phyloP scores from a whole-genome alignment of 768 basidiomycete genomes.

The Naganishia onofrii region DNA sequence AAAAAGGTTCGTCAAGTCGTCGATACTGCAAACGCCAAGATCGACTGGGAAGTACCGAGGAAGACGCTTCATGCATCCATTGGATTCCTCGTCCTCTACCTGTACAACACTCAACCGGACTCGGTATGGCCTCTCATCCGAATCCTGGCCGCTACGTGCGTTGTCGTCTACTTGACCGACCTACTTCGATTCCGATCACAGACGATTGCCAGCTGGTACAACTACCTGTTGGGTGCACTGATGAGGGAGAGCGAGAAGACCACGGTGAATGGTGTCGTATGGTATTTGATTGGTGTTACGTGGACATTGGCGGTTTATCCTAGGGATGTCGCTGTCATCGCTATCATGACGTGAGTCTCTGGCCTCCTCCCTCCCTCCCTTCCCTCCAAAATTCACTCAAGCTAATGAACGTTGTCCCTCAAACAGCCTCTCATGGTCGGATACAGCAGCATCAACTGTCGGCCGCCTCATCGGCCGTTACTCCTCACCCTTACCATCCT shows the following conservation, averaged over 20 bases:
- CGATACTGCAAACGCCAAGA: slow-evolving; percentile 35
- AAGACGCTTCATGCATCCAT: slow-evolving; percentile 85
- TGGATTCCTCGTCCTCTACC: slow-evolving; percentile 65
- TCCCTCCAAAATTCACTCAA: background rate
- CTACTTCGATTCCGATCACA: slow-evolving; percentile 67
- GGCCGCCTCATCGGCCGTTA: slow-evolving; percentile 77
- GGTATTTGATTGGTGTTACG: slow-evolving; percentile 85
- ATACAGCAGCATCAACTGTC: slow-evolving; percentile 87
- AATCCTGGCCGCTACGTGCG: slow-evolving; percentile 65
- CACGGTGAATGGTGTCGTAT: slow-evolving; percentile 78
- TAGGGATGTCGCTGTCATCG: slow-evolving; percentile 80
- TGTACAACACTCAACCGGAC: slow-evolving; percentile 58
- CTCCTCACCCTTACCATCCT: slow-evolving; percentile 63
- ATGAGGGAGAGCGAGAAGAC: slow-evolving; percentile 89
- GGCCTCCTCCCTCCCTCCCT: background rate
- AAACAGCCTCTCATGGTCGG: slow-evolving; percentile 85
- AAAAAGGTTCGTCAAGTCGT: background rate
- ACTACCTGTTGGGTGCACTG: slow-evolving; percentile 69
- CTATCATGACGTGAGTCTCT: slow-evolving; percentile 78
- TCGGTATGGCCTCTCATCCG: slow-evolving; percentile 60
- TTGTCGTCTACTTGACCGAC: slow-evolving; percentile 71
- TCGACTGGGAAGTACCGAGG: slow-evolving; percentile 88
- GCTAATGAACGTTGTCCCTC: background rate
- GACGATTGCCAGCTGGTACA: slow-evolving; percentile 68
- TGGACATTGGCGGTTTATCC: slow-evolving; percentile 73